These are phyloP conservation scores for Carex pumila DNA, from an alignment of 176 grass and related monocot species.

Conservation along the genomic window DNA sequence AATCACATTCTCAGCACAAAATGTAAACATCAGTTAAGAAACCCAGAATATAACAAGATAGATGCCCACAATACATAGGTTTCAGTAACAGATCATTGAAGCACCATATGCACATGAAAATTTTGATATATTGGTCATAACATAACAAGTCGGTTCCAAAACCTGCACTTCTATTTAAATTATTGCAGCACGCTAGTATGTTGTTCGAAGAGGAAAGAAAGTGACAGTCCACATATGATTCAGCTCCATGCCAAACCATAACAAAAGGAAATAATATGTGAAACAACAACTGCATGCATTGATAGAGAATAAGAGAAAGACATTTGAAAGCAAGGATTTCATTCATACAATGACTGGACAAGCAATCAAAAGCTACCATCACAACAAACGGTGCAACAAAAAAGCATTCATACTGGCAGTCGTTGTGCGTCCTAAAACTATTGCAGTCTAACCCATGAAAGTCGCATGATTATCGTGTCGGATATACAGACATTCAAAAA, in stretches of 20 bases:
- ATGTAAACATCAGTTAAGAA: background rate
- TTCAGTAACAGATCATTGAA: background rate
- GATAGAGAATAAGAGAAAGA: background rate
- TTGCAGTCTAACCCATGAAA: background rate
- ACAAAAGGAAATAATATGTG: background rate
- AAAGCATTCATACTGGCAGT: background rate
- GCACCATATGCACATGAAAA: background rate
- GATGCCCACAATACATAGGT: background rate
- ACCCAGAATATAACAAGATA: background rate
- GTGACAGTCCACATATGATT: background rate
- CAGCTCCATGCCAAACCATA: constrained; percentile 19
- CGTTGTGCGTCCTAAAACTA: background rate
- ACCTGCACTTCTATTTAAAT: background rate
- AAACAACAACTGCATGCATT: constrained; percentile 6
- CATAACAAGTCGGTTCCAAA: background rate
- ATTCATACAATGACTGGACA: background rate
- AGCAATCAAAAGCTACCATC: background rate
- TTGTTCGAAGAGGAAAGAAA: background rate
- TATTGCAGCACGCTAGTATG: background rate
- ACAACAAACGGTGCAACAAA: background rate
- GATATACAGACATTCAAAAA: background rate
- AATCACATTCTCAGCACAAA: background rate
- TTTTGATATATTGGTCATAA: background rate
- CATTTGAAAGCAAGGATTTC: background rate
- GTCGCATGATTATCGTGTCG: background rate